These are phyloP conservation scores for Umbelopsis ramanniana DNA, from an alignment of 192 early-diverging fungal genomes.

Conservation along the genomic window DNA sequence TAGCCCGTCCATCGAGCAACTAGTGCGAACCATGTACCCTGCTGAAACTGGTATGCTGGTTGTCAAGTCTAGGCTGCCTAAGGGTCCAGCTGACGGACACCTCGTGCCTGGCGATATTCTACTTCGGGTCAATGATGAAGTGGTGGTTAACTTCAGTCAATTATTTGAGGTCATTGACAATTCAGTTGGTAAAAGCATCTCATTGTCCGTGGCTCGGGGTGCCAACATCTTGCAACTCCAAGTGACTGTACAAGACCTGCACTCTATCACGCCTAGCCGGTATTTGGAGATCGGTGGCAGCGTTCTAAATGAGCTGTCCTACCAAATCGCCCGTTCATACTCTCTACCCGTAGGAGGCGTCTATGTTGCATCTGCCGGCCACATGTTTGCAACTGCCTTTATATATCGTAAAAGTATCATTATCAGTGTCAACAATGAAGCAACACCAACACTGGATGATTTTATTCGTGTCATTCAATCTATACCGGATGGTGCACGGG, in stretches of 20 bases:
- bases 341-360: conserved; percentile 73
- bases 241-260: conserved; percentile 68
- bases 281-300: conserved; percentile 87
- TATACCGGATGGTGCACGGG: conserved; percentile 60
- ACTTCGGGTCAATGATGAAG: conserved; percentile 59
- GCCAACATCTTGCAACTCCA: conserved; percentile 42
- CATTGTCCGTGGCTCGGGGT: conserved; percentile 61
- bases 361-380: conserved; percentile 70
- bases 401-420: conserved; percentile 66
- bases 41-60: conserved; percentile 69
- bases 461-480: conserved; percentile 61
- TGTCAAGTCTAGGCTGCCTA: conserved; percentile 61
- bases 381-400: conserved; percentile 64
- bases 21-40: conserved; percentile 55
- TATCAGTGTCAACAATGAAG: conserved; percentile 62
- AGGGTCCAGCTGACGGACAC: conserved; percentile 63
- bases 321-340: conserved; percentile 73
- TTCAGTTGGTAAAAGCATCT: conserved; percentile 51
- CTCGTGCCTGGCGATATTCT: conserved; percentile 75
- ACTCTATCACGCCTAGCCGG: conserved; percentile 76
- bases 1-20: conserved; percentile 58
- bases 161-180: conserved; percentile 65
- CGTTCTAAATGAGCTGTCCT: conserved; percentile 71
- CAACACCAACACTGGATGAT: conserved; percentile 63
- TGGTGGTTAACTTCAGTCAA: conserved; percentile 67